Base-by-base conservation (phyloP, 1,284 basidiomycete genomes). In the Ustilago nuda region DNA sequence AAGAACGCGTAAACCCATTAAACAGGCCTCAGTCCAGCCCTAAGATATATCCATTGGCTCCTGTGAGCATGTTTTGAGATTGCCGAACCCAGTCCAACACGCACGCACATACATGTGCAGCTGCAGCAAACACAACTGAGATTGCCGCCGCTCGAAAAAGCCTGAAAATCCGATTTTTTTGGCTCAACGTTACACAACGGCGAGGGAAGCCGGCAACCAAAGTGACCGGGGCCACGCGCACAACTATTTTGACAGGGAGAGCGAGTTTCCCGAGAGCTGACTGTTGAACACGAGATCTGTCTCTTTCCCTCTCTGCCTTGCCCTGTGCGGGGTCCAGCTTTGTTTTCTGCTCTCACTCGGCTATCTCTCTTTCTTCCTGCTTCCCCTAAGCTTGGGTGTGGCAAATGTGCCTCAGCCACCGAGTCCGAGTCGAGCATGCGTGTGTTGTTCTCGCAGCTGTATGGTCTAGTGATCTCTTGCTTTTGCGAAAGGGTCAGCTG, bases 191-290 rank as follows among this genome's bases (percentile, higher is more conserved):
- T 48, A 58, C 19, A 48, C 15, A n/a, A 30, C 35, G 33, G 13
- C 32, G 23, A n/a, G 11, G 43, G 35, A 23, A 15, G 30, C 56
- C 69, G 69, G 69, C 43, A 57, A 63, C 60, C 64, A 66, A 66
- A 66, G 66, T 72, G 64, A 56, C 69, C 64, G 69, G 69, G 69
- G 69, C 62, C n/a, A 23, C 17, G 19, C 43, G 17, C 39, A 41
- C 9, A 2, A 43, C 17, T 7, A 17, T 12, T 32, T 27, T 17
- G 15, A 27, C 19, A 11, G 54, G 15, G 8, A 19, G 27, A 35
- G 46, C 11, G 46, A 58, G 66, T 67, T 62, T 67, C 39, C 60
- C 66, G 66, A 62, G 35, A 33, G 12, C 41, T 27, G 9, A 4
- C 15, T 50, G 23, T 50, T 50, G 15, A 58, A 59, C 37, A 62